These are phyloP conservation scores for Cytospora schulzeri DNA, from an alignment of 2,329 filamentous ascomycete genomes.

Conservation along the genomic window DNA sequence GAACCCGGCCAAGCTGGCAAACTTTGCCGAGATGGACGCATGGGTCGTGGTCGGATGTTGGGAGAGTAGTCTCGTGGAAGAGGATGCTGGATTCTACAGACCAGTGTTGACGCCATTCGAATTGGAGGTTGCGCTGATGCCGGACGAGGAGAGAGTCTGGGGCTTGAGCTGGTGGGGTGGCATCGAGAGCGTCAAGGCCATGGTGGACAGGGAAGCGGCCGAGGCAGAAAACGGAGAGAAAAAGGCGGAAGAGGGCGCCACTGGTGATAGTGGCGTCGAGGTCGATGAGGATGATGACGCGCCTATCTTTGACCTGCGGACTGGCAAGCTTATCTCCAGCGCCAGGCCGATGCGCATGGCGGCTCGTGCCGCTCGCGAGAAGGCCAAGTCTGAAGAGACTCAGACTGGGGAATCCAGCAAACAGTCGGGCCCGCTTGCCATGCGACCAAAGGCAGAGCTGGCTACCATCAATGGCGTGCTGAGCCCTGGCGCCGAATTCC, in stretches of 20 bases:
- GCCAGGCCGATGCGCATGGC: conserved; percentile 71
- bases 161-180: conserved; percentile 87
- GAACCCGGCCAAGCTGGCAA: conserved; percentile 93
- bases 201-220: conserved; percentile 33
- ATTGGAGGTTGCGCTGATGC: conserved; percentile 73
- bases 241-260: conserved; percentile 30
- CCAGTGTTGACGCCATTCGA: conserved; percentile 96
- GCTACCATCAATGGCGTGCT: conserved; percentile 80
- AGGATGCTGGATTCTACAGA: conserved; percentile 77
- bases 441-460: conserved; percentile 64
- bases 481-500: conserved; percentile 89
- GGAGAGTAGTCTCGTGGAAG: conserved; percentile 92
- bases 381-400: conserved; percentile 21
- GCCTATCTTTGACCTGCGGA: conserved; percentile 90
- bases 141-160: conserved; percentile 79
- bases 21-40: conserved; percentile 91
- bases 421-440: conserved; percentile 56
- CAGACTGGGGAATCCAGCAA: conserved; percentile 27
- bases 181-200: conserved; percentile 68
- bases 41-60: conserved; percentile 99
- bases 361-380: conserved; percentile 22
- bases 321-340: conserved; percentile 78
- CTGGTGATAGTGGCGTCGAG: conserved; percentile 18
- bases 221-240: conserved; percentile 28
- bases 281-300: conserved; percentile 68